Base-by-base conservation (phyloP, 179 eudicot genomes). In the Drosera spatulata region DNA sequence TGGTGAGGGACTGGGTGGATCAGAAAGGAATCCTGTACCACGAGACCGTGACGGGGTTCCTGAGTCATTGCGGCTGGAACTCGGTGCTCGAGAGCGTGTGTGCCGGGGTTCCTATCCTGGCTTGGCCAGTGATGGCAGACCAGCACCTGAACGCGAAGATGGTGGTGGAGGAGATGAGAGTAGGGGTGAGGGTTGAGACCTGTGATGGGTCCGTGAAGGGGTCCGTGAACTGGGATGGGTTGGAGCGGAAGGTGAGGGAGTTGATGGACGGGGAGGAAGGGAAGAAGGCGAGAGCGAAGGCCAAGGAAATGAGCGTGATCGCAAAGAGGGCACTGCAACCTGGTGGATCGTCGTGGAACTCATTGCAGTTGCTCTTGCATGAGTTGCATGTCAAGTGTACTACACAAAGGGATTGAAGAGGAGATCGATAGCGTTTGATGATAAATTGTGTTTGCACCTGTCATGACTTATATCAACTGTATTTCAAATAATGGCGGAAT, bases 41-140 rank as follows among this genome's bases (percentile, higher is more conserved):
- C 37, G 69, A 62, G 44, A 60, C 56, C 9, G 79, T 77, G 4
- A 45, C 53, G 11, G 93, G 88, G 10, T 80, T 76, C 50, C 10
- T 85, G 39, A 85, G 82, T 54, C 93, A 85, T 11, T 85, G 93
- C 39, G 87, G 91, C 1, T 85, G 85, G 91, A 85, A 82, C 70
- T 85, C 91, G 2, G 75, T 71, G 39, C 3, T 64, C 6, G 91
- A 84, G 57, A 78, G 84, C 53, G 63, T 84, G 41, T 79, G 84
- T 39, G 82, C 82, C 0, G 53, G 53, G 9, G 80, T 77, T 2
- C 87, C 91, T 0, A 73, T 84, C 4, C 61, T 82, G 43, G 87
- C 80, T 6, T 75, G 80, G 82, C 87, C 87, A 4, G 69, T 82
- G 77, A 67, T 73, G 79, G 90, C 90, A 6, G 90, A 84, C 55